Evolutionary conservation across 495 filamentous ascomycete genomes (phyloP).

Genomic region (Paragyromitra xinjiangensis): DNA sequence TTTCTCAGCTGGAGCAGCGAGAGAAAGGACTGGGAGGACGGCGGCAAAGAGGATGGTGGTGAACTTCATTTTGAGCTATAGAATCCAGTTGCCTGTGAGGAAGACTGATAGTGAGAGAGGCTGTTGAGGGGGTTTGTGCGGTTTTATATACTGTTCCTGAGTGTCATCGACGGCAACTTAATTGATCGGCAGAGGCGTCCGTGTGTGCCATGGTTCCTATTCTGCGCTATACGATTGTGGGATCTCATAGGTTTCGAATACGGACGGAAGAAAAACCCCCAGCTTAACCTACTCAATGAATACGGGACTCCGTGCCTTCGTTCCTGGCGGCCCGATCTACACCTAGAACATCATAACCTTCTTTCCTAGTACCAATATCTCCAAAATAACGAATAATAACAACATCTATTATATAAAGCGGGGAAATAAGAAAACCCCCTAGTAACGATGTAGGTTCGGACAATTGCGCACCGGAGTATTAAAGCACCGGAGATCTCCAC

Average conservation of each 20-base stretch:
- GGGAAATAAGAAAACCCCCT: background rate
- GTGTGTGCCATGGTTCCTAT: background rate
- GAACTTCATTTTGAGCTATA: constrained; percentile 32
- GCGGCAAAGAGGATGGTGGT: constrained; percentile 17
- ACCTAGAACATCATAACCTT: background rate
- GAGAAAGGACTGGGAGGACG: constrained; percentile 24
- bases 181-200: background rate
- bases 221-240: no score
- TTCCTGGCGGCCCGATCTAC: constrained; percentile 32
- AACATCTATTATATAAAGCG: constrained; percentile 2
- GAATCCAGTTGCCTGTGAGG: background rate
- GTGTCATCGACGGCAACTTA: background rate
- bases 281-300: background rate
- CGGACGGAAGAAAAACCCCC: background rate
- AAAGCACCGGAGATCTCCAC: background rate
- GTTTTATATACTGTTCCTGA: constrained; percentile 14
- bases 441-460: background rate
- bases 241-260: background rate
- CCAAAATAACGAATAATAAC: background rate
- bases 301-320: constrained; percentile 41
- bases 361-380: constrained; percentile 1
- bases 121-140: background rate
- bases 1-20: constrained; percentile 30
- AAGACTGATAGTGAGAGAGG: background rate
- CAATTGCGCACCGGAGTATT: constrained; percentile 14